Evolutionary conservation across 2,329 filamentous ascomycete species (phyloP).

Genomic region (Penicillium sp.): DNA sequence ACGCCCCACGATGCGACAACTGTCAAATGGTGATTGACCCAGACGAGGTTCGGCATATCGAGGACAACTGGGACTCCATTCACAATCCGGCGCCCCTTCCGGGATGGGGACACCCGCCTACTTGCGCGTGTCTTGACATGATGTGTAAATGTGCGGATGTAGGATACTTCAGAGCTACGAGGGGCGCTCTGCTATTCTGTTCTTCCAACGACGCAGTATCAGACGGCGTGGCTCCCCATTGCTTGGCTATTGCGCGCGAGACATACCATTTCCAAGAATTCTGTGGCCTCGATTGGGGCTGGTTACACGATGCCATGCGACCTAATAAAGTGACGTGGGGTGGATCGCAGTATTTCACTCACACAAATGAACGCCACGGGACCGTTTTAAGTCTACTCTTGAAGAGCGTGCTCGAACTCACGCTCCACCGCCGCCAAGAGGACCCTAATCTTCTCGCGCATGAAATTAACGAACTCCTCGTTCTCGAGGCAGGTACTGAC

Average conservation of each 20-base stretch:
- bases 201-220: conserved; percentile 11
- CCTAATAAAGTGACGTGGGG: conserved; percentile 9
- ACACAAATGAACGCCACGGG: conserved; percentile 35
- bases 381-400: conserved; percentile 37
- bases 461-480: conserved; percentile 38
- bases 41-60: neutral
- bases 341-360: conserved; percentile 16
- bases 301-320: conserved; percentile 38
- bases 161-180: neutral
- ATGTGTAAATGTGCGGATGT: neutral
- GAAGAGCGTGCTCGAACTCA: conserved; percentile 39
- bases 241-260: conserved; percentile 28
- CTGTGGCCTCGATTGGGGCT: conserved; percentile 37
- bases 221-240: conserved; percentile 12
- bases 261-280: conserved; percentile 31
- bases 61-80: neutral
- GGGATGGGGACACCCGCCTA: neutral
- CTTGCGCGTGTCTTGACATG: neutral
- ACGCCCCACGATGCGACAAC: conserved; percentile 30
- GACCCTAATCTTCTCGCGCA: conserved; percentile 32
- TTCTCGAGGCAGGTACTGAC: conserved; percentile 22
- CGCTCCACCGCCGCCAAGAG: conserved; percentile 30
- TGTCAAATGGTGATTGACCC: conserved; percentile 19
- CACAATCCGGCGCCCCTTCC: neutral
- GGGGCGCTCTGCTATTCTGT: conserved; percentile 6